These are phyloP conservation scores for Candida krabiensis DNA, from an alignment of 805 yeast species.

Conservation along the genomic window DNA sequence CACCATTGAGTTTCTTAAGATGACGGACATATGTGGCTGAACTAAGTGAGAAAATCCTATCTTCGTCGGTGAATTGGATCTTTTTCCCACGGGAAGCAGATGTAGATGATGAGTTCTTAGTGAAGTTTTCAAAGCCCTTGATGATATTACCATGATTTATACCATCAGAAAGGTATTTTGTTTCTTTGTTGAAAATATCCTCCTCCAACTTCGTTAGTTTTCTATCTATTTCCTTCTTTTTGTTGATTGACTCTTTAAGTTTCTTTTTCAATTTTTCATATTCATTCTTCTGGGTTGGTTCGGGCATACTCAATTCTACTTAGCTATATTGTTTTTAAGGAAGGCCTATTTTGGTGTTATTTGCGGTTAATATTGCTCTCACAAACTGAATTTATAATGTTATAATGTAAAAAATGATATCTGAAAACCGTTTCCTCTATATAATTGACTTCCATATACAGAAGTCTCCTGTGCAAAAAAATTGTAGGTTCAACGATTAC, in stretches of 20 bases:
- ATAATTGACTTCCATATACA: background rate
- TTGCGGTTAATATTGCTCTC: too few species aligned
- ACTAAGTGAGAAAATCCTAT: constrained; percentile 76
- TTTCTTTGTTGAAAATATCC: constrained; percentile 74
- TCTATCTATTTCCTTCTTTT: constrained; percentile 65
- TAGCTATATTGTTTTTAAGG: background rate
- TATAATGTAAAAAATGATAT: too few species aligned
- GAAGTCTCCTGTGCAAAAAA: constrained; percentile 11
- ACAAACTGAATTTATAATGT: too few species aligned
- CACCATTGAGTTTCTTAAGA: constrained; percentile 47
- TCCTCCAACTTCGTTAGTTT: constrained; percentile 69
- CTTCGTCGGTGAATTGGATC: constrained; percentile 64
- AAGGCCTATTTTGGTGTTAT: too few species aligned
- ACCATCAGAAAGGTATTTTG: constrained; percentile 72
- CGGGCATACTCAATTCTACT: constrained; percentile 8
- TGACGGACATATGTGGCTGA: constrained; percentile 69
- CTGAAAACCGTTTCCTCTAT: background rate
- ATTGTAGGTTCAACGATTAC: constrained; percentile 6
- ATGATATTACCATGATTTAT: constrained; percentile 72
- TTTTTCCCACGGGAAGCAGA: constrained; percentile 42
- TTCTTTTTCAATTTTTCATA: constrained; percentile 69
- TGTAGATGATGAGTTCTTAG: constrained; percentile 40
- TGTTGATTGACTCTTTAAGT: constrained; percentile 59
- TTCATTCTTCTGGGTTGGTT: constrained; percentile 33
- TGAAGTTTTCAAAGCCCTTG: constrained; percentile 86